Evolutionary conservation across 495 filamentous ascomycete genomes (phyloP).

Genomic region (Xylaria bambusicola): DNA sequence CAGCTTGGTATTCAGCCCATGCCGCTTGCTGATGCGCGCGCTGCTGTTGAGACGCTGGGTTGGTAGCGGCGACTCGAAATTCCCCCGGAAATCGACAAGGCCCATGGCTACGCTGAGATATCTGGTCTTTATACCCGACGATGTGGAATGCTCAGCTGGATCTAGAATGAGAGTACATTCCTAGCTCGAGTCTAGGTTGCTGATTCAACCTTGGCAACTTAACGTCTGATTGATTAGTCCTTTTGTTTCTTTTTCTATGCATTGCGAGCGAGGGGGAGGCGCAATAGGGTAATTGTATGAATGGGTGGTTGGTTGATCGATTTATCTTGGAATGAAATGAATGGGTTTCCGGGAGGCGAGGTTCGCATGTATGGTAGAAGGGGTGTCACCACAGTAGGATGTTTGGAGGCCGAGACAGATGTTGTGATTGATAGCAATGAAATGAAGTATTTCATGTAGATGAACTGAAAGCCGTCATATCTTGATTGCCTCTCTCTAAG

Average conservation of each 20-base stretch:
- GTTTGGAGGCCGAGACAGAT: neutral
- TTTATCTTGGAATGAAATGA: no score
- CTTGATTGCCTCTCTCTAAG: no score
- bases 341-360: no score
- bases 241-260: slow-evolving; percentile 19
- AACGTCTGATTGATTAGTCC: slow-evolving; percentile 1
- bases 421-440: no score
- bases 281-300: neutral
- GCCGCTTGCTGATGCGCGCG: slow-evolving; percentile 59
- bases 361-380: neutral
- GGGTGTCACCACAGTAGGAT: neutral
- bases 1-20: slow-evolving; percentile 66
- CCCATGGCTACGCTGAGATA: neutral
- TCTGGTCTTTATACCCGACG: neutral
- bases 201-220: neutral
- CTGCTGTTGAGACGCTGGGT: slow-evolving; percentile 62
- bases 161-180: neutral
- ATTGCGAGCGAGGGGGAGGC: slow-evolving; percentile 12
- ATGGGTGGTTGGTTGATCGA: no score
- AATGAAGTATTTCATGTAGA: no score
- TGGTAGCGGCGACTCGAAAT: no score
- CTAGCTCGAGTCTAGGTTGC: neutral
- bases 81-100: no score
- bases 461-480: no score
- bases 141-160: slow-evolving; percentile 7